Base-by-base conservation (phyloP, 208 protist genomes). In the Leptomonas seymouri region DNA sequence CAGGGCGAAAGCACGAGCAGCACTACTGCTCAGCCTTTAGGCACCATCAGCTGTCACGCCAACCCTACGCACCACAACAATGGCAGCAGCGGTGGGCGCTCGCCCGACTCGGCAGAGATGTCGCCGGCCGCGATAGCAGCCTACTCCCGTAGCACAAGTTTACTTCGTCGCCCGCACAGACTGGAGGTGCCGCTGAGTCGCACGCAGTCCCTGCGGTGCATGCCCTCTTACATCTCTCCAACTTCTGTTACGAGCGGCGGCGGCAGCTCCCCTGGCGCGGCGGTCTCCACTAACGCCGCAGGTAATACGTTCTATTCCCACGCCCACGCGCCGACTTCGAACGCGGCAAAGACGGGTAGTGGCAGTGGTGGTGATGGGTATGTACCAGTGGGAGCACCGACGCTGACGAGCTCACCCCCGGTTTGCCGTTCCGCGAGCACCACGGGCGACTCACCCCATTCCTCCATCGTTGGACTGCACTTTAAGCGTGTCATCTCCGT, bases 151-250 rank as follows among this genome's bases (percentile, higher is more conserved):
- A 82, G 71, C 56, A 51, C 61, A 5, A 82, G 77, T 34, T 57
- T 82, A n/a, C 67, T 82, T 12, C 77, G 77, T 16, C 77, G 77
- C 25, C 77, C 77, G 16, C 64, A 70, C 56, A 66, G 67, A 11
- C 62, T 82, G 12, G 71, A 74, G 31, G 77, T 82, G 14, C 55
- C 70, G 6, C 54, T 67, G 31, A 82, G 77, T 50, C 71, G 74
- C 48, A 82, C 77, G n/a, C 72, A 82, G 62, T 78, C 69, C 6
- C 60, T 76, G 53, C 77, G 54, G 41, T 72, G 57, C 21, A 57
- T 70, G 23, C 62, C 59, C 28, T 80, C 75, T 11, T 67, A 65
- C 41, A 66, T 60, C 1, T 69, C 67, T 2, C 67, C 58, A 11
- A 53, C 53, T 9, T 73, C 74, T 12, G 28, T 65, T 20, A 50